These are phyloP conservation scores for Vaccinium darrowii DNA, from an alignment of 148 eudicot genomes.

Conservation along the genomic window DNA sequence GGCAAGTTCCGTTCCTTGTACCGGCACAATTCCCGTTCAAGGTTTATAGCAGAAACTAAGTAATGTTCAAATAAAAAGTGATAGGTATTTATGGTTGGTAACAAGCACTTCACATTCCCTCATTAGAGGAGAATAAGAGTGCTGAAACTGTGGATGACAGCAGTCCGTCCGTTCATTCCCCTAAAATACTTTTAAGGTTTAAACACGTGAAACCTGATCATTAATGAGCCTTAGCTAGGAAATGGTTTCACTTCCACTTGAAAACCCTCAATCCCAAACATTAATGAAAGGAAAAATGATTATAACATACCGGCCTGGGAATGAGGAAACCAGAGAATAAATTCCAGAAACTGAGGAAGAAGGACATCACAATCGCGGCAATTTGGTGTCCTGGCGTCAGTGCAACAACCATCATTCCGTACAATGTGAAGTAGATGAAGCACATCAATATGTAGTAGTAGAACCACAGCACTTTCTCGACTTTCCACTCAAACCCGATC, in stretches of 20 bases:
- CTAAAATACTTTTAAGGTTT: not conserved
- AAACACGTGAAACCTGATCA: not conserved
- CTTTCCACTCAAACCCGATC: conserved; percentile 42
- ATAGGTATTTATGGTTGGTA: not conserved
- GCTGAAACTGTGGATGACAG: not conserved
- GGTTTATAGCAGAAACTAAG: not conserved
- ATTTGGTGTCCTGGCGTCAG: conserved; percentile 42
- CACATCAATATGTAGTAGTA: conserved; percentile 43
- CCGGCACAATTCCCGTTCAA: no score
- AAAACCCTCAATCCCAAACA: not conserved
- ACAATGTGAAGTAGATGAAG: conserved; percentile 43
- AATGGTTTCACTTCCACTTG: not conserved
- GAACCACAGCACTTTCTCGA: conserved; percentile 38
- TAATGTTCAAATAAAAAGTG: not conserved
- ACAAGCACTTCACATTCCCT: not conserved
- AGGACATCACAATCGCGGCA: conserved; percentile 45
- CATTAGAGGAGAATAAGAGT: not conserved
- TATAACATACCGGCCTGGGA: conserved; percentile 35
- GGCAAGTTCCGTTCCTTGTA: not conserved
- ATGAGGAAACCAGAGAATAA: conserved; percentile 53
- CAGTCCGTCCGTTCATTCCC: not conserved
- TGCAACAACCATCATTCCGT: conserved; percentile 57
- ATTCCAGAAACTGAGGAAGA: conserved; percentile 54
- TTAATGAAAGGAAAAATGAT: not conserved
- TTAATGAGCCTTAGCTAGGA: not conserved